Evolutionary conservation across 495 filamentous ascomycete genomes (phyloP), one percentile per base, ranked within the genome.

Genomic region (Lentithecium fluviatile): DNA sequence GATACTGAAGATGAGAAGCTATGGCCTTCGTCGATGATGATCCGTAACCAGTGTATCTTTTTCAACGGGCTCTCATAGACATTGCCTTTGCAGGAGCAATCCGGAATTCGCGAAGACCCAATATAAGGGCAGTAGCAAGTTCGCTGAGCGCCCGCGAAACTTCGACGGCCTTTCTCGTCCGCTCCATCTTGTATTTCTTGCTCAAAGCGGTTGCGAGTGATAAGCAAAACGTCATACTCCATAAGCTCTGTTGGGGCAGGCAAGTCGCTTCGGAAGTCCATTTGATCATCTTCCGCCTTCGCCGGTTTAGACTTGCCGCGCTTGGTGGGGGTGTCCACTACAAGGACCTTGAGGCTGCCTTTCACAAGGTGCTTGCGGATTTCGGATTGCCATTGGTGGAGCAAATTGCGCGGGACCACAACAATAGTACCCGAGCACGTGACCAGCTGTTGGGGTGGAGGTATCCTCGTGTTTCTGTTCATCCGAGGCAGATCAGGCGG

Each of bases 11-110:
- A 82, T 17, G 75, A 71, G 5, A 95, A 84, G 42, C 82, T 86
- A 69, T 97, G 91, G 0, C 93, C 93, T 79, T 97, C 93, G 55
- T 97, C 93, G 32, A 95, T 85, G 36, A 97, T 91, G 43, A 93
- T 82, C 12, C 93, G 82, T 58, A 95, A 83, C 79, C 90, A 95
- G 63, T 88, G 90, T 11, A 97, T 73, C 17, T 82, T 69, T 40
- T 83, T 83, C 6, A 96, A 73, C 0, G 87, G 83, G 2, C 85
- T 87, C 2, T 78, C 71, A 64, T 83, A 82, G 4, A 73, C n/a
- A 56, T 65, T 56, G 45, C 74, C 61, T 52, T 68, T 64, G 52
- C 79, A 80, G 17, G 54, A 56, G 52, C 79, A 81, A 45, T 77
- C 69, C 6, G 65, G 71, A n/a, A 58, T 61, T 37, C 77, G 56